Percentiles rank a stretch among this genome's conserved stretches.
phyloP scores from a whole-genome alignment of 192 early-diverging fungal genomes.

The Backusella sp. region DNA sequence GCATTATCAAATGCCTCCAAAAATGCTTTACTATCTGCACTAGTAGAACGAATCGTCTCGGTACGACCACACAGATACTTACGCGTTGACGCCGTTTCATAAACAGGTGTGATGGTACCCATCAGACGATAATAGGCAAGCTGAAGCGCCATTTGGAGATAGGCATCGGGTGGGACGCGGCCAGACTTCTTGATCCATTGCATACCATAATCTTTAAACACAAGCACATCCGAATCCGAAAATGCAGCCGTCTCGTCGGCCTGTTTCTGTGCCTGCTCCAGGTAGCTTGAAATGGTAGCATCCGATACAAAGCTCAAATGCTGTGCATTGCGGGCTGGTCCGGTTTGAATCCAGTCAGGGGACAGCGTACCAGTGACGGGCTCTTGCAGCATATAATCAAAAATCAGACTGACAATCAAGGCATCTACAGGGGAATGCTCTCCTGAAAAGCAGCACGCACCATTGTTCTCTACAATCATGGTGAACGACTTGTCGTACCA shows the following conservation, averaged over 20 bases:
- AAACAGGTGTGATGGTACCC: constrained; percentile 61
- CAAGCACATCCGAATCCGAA: constrained; percentile 61
- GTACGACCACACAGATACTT: constrained; percentile 82
- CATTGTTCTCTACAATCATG: constrained; percentile 72
- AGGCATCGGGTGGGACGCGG: constrained; percentile 75
- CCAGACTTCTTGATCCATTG: constrained; percentile 77
- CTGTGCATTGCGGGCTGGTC: neutral
- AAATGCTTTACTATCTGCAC: constrained; percentile 65
- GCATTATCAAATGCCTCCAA: constrained; percentile 64
- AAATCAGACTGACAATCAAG: constrained; percentile 25
- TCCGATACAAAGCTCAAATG: neutral
- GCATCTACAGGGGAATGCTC: constrained; percentile 43
- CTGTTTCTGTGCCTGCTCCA: constrained; percentile 49
- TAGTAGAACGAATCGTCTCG: constrained; percentile 81
- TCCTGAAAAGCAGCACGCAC: constrained; percentile 57
- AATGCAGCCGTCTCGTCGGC: constrained; percentile 51
- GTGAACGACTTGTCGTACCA: constrained; percentile 87
- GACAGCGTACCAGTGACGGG: neutral
- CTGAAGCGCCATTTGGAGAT: constrained; percentile 84
- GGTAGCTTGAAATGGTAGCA: neutral
- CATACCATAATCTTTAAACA: constrained; percentile 73
- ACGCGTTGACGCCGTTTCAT: constrained; percentile 85
- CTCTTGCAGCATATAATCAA: constrained; percentile 24
- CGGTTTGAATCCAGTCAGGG: neutral
- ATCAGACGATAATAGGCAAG: constrained; percentile 79